Evolutionary conservation across 1,284 basidiomycete species (phyloP).

Genomic region (Leccinum subrobustum): DNA sequence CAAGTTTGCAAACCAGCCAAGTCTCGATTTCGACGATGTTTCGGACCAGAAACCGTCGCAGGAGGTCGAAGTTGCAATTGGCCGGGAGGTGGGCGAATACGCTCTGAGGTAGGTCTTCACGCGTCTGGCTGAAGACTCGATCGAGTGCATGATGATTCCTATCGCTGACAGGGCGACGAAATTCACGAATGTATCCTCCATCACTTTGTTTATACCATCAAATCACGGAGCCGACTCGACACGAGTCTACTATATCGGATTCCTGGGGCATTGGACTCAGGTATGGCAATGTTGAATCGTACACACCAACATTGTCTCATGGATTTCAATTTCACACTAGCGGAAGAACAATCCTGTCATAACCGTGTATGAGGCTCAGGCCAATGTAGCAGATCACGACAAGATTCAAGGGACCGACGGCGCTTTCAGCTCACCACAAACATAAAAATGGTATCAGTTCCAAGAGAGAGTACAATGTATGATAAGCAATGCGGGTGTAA

Average conservation of each 20-base stretch:
- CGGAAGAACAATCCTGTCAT: constrained; percentile 67
- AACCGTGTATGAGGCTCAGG: constrained; percentile 77
- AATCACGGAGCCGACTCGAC: constrained; percentile 72
- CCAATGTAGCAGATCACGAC: constrained; percentile 76
- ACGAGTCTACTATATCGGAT: constrained; percentile 73
- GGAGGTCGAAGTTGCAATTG: constrained; percentile 64
- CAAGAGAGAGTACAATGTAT: constrained; percentile 2
- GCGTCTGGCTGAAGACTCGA: background rate
- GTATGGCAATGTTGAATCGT: constrained; percentile 38
- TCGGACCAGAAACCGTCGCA: constrained; percentile 59
- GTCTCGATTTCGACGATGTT: constrained; percentile 77
- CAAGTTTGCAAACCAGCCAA: constrained; percentile 69
- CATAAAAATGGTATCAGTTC: constrained; percentile 13
- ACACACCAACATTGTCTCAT: background rate
- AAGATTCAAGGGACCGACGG: constrained; percentile 75
- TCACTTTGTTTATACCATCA: constrained; percentile 73
- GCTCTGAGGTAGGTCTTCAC: constrained; percentile 53
- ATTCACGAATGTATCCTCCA: constrained; percentile 69
- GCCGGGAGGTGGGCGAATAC: constrained; percentile 75
- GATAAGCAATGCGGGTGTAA: constrained; percentile 18
- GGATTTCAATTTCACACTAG: constrained; percentile 35
- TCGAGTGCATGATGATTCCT: background rate
- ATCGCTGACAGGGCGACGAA: constrained; percentile 59
- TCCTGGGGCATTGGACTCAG: constrained; percentile 77
- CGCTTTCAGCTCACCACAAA: constrained; percentile 43